Percentiles rank a stretch among this genome's conserved stretches.
Conservation (phyloP, 352 stramenopile genomes). For the Elongisporangium senticosum region DNA sequence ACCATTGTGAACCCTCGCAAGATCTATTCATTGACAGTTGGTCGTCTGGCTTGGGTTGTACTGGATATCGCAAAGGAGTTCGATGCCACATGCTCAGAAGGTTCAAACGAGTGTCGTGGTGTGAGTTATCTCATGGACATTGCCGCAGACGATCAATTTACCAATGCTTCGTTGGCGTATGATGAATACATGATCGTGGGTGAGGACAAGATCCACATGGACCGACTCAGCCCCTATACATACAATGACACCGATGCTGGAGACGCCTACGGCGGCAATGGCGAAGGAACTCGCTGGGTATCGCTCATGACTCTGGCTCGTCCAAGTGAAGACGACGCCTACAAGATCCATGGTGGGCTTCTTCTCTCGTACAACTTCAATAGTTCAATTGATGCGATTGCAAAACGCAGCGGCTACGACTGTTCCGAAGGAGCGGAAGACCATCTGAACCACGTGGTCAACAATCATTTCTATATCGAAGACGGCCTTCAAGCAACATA, state of each 20-base stretch:
- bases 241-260: no score
- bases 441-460: conserved; percentile 20
- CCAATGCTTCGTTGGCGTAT: background rate
- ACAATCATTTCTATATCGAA: conserved; percentile 42
- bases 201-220: conserved; percentile 21
- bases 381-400: conserved; percentile 6
- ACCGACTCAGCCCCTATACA: conserved; percentile 23
- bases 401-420: conserved; percentile 12
- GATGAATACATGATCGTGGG: conserved; percentile 32
- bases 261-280: background rate
- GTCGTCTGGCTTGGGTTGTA: no score
- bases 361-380: conserved; percentile 24
- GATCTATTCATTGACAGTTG: no score
- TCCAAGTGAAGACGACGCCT: background rate
- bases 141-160: background rate
- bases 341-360: conserved; percentile 21
- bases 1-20: no score
- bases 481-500: conserved; percentile 40
- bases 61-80: conserved; percentile 30
- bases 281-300: conserved; percentile 28
- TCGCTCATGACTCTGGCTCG: conserved; percentile 29
- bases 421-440: conserved; percentile 37
- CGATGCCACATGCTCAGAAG: conserved; percentile 20
- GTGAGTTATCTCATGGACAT: conserved; percentile 21
- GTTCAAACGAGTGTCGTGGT: conserved; percentile 6